Conservation (phyloP, 371 early-diverging fungal species). For the Lichtheimia hyalospora region DNA sequence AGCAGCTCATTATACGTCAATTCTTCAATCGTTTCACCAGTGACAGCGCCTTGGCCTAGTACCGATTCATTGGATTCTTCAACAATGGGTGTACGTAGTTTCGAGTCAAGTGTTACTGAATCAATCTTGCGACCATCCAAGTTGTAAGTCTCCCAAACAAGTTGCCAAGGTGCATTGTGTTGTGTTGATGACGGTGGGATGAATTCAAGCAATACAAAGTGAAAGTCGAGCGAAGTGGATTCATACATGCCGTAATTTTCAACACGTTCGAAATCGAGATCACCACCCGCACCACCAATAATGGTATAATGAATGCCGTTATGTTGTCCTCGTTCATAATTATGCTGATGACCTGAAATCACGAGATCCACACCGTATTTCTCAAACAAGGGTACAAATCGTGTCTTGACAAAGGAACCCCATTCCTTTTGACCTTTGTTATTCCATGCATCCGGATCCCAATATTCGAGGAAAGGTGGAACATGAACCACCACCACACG, state of each 20-base stretch:
- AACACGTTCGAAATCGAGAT: slow-evolving; percentile 66
- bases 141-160: slow-evolving; percentile 44
- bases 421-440: slow-evolving; percentile 66
- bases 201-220: slow-evolving; percentile 61
- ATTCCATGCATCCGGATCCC: slow-evolving; percentile 76
- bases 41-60: slow-evolving; percentile 13
- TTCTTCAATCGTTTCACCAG: slow-evolving; percentile 16
- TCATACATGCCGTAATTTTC: slow-evolving; percentile 70
- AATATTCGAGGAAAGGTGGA: slow-evolving; percentile 81
- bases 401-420: slow-evolving; percentile 69
- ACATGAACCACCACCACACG: slow-evolving; percentile 73
- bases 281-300: slow-evolving; percentile 80
- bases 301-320: slow-evolving; percentile 62
- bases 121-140: slow-evolving; percentile 30
- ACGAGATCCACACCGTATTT: slow-evolving; percentile 70
- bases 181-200: slow-evolving; percentile 14
- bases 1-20: slow-evolving; percentile 16
- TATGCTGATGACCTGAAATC: slow-evolving; percentile 83
- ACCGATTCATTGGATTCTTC: slow-evolving; percentile 6
- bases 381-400: slow-evolving; percentile 70
- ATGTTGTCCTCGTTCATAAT: slow-evolving; percentile 66
- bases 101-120: slow-evolving; percentile 16
- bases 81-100: slow-evolving; percentile 3
- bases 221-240: slow-evolving; percentile 47
- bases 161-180: slow-evolving; percentile 19